Conservation (phyloP, 148 eudicot species). For the Rhododendron williamsianum region DNA sequence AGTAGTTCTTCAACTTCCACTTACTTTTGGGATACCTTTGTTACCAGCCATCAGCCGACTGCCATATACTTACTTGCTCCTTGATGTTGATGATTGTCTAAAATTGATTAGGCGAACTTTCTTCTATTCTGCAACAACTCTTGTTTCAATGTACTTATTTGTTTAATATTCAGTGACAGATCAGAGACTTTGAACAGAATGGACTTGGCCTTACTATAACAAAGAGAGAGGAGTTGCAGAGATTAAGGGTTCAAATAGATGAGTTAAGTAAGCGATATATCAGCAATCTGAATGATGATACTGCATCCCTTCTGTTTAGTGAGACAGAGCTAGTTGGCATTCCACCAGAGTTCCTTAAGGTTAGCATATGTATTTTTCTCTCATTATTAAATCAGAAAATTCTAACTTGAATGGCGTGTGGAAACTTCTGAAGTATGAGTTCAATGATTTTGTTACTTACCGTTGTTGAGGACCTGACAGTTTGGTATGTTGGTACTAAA, state of each 20-base stretch:
- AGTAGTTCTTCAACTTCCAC: not conserved
- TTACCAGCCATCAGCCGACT: not conserved
- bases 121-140: not conserved
- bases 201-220: slow-evolving; percentile 74
- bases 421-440: not conserved
- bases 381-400: not conserved
- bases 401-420: not conserved
- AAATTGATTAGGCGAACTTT: not conserved
- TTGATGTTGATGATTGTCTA: not conserved
- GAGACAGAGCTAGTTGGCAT: slow-evolving; percentile 77
- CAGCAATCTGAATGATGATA: slow-evolving; percentile 67
- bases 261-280: slow-evolving; percentile 70
- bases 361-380: slow-evolving; percentile 14
- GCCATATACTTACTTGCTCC: not conserved
- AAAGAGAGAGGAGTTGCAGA: slow-evolving; percentile 79
- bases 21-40: not conserved
- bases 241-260: slow-evolving; percentile 69
- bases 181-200: slow-evolving; percentile 81
- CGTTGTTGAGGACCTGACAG: not conserved
- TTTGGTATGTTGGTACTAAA: not conserved
- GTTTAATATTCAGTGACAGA: slow-evolving; percentile 69
- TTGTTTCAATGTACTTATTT: slow-evolving; percentile 31
- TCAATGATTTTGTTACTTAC: not conserved
- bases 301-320: slow-evolving; percentile 46
- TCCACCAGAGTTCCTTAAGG: slow-evolving; percentile 82